Base-by-base conservation (phyloP, 2,329 filamentous ascomycete species). In the Apiospora saccharicola region DNA sequence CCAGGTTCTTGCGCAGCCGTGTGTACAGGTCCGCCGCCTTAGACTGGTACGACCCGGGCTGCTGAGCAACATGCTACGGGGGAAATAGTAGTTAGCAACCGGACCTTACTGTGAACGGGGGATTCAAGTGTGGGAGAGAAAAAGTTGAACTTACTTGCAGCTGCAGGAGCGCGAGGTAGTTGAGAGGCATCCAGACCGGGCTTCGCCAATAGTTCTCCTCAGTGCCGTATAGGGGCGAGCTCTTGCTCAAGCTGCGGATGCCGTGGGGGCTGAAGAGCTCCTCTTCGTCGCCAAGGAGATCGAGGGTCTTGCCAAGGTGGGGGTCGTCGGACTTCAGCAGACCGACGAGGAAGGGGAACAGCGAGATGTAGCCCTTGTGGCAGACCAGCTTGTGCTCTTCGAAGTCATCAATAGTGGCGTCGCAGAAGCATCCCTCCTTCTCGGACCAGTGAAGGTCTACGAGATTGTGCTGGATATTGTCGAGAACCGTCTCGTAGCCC, bases 131-230 rank as follows among this genome's bases (percentile, higher is more conserved):
- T 24, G 2, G 26, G 24, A n/a, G 4, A 10, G 26, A 30, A 30
- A 30, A 30, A 30, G 26, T 30, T 26, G 41, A 47, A 68, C 92
- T 85, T 87, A 95, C 93, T 76, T 92, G 87, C 43, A 98, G 90
- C 79, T 94, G 91, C 76, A 91, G 90, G 70, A 98, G 84, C 69
- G 93, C 91, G 77, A 98, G 86, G 82, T 98, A 98, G 84, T 98
- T 98, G 76, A 98, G 95, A 80, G 96, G 96, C 79, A 98, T 93
- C 96, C 96, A 98, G 34, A 98, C 89, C 0, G 96, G 95, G 75
- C 94, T 93, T 74, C 95, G 90, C 96, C 96, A 99, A 86, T 99
- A 99, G 82, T 99, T 98, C 85, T 99, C 96, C 1, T 88, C 94
- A 0, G 95, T 97, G 53, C 92, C 94, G 81, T 98, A 98, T 74